Conservation (phyloP, 345 rosid species). For the Diplotaxis tenuifolia region DNA sequence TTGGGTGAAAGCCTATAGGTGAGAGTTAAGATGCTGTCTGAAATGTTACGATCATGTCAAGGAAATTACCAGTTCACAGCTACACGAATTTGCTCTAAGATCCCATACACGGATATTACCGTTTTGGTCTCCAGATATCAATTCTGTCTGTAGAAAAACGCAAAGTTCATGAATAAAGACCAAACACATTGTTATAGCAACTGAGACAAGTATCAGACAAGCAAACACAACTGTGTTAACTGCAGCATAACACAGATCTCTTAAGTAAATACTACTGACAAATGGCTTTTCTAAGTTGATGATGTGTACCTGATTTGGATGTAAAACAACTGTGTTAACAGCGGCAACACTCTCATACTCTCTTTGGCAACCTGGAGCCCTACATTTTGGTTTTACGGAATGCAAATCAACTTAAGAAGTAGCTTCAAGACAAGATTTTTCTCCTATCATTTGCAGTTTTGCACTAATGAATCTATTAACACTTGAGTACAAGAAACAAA, state of each 20-base stretch:
- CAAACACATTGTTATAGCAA: neutral
- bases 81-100: conserved; percentile 90
- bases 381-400: conserved; percentile 36
- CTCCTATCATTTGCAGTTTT: neutral
- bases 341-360: conserved; percentile 98
- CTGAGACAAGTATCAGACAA: neutral
- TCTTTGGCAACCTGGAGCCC: conserved; percentile 96
- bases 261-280: neutral
- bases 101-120: conserved; percentile 98
- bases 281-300: neutral
- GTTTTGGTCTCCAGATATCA: conserved; percentile 96
- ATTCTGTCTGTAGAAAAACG: conserved; percentile 60
- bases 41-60: neutral
- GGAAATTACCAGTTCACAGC: conserved; percentile 78
- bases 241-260: neutral
- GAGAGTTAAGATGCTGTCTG: neutral
- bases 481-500: neutral
- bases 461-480: neutral
- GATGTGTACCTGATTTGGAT: conserved; percentile 83
- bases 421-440: neutral
- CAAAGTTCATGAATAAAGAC: neutral
- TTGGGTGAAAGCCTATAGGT: neutral
- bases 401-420: conserved; percentile 13
- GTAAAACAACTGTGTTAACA: conserved; percentile 89
- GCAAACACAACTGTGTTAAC: neutral